phyloP scores from a whole-genome alignment of 2,329 filamentous ascomycete species.

The Xylariaceae sp. region DNA sequence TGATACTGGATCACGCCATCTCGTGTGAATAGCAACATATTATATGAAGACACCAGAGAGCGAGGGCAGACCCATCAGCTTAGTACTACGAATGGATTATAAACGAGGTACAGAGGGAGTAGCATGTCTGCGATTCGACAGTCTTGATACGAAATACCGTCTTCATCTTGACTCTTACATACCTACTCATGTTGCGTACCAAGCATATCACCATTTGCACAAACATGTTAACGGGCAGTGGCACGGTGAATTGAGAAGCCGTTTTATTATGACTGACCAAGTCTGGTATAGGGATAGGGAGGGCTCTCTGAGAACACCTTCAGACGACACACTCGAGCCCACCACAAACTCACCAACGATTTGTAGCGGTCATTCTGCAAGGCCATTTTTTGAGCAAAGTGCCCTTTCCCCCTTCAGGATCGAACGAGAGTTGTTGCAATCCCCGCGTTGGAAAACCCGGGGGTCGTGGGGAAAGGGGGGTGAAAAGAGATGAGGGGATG shows the following conservation, averaged over 20 bases:
- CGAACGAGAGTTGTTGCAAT: constrained; percentile 10
- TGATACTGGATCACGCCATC: too few relatives aligned
- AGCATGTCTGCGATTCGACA: too few relatives aligned
- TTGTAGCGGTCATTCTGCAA: constrained; percentile 4
- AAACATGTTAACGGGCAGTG: constrained; percentile 10
- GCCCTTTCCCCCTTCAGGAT: constrained; percentile 4
- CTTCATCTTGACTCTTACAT: too few relatives aligned
- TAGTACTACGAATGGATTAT: too few relatives aligned
- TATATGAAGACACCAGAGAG: too few relatives aligned
- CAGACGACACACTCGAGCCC: constrained; percentile 6
- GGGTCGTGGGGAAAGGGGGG: constrained; percentile 4
- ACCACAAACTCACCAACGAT: background rate
- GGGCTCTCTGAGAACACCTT: constrained; percentile 8
- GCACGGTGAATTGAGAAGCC: constrained; percentile 18
- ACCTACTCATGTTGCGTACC: background rate
- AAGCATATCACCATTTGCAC: constrained; percentile 10
- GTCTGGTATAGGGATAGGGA: background rate
- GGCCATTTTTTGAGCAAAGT: constrained; percentile 1
- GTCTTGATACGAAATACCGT: too few relatives aligned
- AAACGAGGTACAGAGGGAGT: too few relatives aligned
- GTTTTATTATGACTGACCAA: constrained; percentile 22
- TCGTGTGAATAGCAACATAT: too few relatives aligned
- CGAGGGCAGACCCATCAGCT: too few relatives aligned
- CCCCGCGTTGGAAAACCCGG: constrained; percentile 6
- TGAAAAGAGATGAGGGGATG: constrained; percentile 8